Conservation (phyloP, 2,329 filamentous ascomycete species). For the Aspergillus brasiliensis region DNA sequence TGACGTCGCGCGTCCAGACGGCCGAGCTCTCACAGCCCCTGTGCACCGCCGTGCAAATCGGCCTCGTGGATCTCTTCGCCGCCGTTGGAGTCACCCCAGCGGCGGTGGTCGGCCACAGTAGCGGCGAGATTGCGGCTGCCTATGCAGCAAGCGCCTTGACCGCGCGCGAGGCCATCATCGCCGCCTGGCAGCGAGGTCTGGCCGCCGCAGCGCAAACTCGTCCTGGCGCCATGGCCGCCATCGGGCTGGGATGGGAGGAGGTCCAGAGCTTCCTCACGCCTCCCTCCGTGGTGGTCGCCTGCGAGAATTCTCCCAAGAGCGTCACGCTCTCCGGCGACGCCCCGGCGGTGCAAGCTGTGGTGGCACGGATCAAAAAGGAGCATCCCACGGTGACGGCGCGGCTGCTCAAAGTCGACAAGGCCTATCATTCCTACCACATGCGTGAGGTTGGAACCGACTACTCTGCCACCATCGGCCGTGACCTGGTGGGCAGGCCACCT, state of each 20-base stretch:
- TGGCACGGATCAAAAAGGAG: constrained; percentile 12
- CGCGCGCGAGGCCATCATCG: constrained; percentile 12
- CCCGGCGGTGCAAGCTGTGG: neutral
- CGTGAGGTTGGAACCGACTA: constrained; percentile 14
- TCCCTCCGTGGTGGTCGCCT: constrained; percentile 16
- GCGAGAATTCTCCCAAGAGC: constrained; percentile 20
- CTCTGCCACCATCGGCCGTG: neutral
- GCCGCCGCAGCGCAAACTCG: constrained; percentile 13
- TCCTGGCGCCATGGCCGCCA: constrained; percentile 14
- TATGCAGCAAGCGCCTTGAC: constrained; percentile 19
- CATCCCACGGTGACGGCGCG: constrained; percentile 11
- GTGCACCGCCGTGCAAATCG: constrained; percentile 24
- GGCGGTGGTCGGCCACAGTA: constrained; percentile 24
- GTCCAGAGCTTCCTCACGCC: constrained; percentile 8
- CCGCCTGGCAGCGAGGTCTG: constrained; percentile 23
- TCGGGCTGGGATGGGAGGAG: constrained; percentile 13
- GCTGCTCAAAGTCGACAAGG: constrained; percentile 21
- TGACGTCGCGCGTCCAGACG: neutral
- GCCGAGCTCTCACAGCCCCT: constrained; percentile 21
- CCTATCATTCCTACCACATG: constrained; percentile 27
- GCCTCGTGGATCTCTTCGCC: constrained; percentile 15
- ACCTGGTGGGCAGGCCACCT: neutral
- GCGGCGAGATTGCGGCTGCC: constrained; percentile 25
- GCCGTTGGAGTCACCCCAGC: constrained; percentile 9
- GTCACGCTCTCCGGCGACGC: constrained; percentile 22